Evolutionary conservation across 2,329 filamentous ascomycete genomes (phyloP).

Genomic region (Fusarium temperatum): DNA sequence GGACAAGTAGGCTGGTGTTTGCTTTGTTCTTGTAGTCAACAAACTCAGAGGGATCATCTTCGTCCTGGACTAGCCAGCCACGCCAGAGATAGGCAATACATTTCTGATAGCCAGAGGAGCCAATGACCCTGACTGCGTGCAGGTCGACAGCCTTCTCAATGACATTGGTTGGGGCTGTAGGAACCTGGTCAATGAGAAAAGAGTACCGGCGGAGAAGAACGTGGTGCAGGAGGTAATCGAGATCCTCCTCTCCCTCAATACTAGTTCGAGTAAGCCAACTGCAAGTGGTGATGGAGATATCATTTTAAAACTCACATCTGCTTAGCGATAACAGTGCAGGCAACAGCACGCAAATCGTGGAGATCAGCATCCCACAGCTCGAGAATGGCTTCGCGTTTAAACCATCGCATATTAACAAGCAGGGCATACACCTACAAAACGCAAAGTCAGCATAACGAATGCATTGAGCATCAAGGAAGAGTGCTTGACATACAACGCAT

Average conservation of each 20-base stretch:
- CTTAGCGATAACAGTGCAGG: constrained; percentile 94
- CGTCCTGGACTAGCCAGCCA: constrained; percentile 96
- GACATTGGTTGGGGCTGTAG: constrained; percentile 82
- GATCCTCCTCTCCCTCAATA: constrained; percentile 87
- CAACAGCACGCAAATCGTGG: constrained; percentile 78
- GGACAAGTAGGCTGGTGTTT: constrained; percentile 78
- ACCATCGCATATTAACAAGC: constrained; percentile 76
- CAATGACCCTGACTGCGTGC: constrained; percentile 88
- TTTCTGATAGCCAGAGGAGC: constrained; percentile 93
- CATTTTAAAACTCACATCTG: constrained; percentile 58
- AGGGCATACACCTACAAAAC: constrained; percentile 71
- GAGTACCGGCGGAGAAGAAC: constrained; percentile 90
- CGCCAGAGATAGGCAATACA: constrained; percentile 93
- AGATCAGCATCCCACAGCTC: constrained; percentile 95
- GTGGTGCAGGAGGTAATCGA: constrained; percentile 79
- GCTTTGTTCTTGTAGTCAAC: constrained; percentile 86
- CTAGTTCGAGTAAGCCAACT: constrained; percentile 51
- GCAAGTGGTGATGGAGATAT: not conserved
- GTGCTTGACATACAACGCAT: constrained; percentile 68
- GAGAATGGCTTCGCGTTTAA: constrained; percentile 77
- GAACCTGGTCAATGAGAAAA: constrained; percentile 74
- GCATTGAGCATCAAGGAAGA: not conserved
- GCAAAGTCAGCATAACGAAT: not conserved
- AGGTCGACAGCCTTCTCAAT: constrained; percentile 94
- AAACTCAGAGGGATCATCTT: constrained; percentile 88